Conservation (phyloP, 2,329 filamentous ascomycete species). For the Pseudogymnoascus sp. region DNA sequence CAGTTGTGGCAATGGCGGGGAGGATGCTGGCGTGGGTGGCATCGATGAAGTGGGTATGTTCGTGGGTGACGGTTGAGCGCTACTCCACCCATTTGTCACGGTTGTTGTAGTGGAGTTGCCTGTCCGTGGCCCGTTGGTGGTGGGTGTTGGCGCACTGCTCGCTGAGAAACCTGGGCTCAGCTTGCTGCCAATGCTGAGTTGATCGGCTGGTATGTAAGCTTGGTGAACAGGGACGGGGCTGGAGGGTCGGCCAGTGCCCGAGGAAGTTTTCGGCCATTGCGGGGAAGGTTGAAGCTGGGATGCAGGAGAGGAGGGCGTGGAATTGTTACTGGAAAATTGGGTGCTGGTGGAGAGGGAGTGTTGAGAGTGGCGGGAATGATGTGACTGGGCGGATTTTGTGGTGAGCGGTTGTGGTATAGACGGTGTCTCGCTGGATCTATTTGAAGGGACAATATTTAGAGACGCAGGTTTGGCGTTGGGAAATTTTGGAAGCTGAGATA, state of each 20-base stretch:
- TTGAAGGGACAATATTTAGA: neutral
- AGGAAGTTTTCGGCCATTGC: neutral
- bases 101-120: neutral
- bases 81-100: neutral
- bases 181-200: conserved; percentile 5
- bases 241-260: neutral
- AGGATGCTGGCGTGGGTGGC: neutral
- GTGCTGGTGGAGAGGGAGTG: conserved; percentile 1
- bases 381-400: neutral
- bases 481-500: conserved; percentile 14
- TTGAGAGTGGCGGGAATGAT: neutral
- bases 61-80: neutral
- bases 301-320: neutral
- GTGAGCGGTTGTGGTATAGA: conserved; percentile 10
- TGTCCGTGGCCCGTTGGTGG: neutral
- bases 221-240: conserved; percentile 2
- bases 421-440: conserved; percentile 6
- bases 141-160: neutral
- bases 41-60: neutral
- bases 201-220: neutral
- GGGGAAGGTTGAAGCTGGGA: neutral
- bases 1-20: neutral
- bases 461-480: conserved; percentile 4
- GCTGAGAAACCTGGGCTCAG: neutral
- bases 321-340: conserved; percentile 5